phyloP scores from a whole-genome alignment of 1,284 basidiomycete genomes.

The Microbotryum intermedium region DNA sequence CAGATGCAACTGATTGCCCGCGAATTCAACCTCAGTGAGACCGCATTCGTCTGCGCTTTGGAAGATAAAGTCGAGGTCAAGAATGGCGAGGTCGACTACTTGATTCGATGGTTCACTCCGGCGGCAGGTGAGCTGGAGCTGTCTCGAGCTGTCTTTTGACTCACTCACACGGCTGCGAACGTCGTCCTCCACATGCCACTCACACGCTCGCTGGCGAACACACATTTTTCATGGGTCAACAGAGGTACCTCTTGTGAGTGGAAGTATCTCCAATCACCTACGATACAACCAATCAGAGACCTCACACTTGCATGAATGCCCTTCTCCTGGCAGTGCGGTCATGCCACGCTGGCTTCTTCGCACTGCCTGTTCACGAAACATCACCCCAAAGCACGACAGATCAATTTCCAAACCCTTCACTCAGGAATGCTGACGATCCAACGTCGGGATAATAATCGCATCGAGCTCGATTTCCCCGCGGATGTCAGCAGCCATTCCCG shows the following conservation, averaged over 20 bases:
- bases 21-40: conserved; percentile 49
- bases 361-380: conserved; percentile 42
- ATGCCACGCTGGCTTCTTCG: conserved; percentile 47
- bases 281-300: background rate
- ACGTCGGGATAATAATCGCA: conserved; percentile 33
- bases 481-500: conserved; percentile 10
- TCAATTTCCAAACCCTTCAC: conserved; percentile 41
- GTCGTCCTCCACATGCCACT: too few species aligned
- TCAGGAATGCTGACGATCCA: conserved; percentile 25
- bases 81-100: conserved; percentile 7
- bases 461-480: conserved; percentile 45
- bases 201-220: too few species aligned
- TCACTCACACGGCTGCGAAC: background rate
- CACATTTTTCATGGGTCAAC: conserved; percentile 1
- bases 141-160: background rate
- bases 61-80: background rate
- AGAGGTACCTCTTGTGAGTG: conserved; percentile 6
- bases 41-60: conserved; percentile 39
- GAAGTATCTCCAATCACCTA: conserved; percentile 13
- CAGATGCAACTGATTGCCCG: conserved; percentile 40
- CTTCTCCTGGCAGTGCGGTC: conserved; percentile 42
- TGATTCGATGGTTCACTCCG: conserved; percentile 23
- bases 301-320: background rate
- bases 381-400: conserved; percentile 30
- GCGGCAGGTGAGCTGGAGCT: background rate